phyloP scores from a whole-genome alignment of 495 filamentous ascomycete species.

The Xanthoparmelia taractica region DNA sequence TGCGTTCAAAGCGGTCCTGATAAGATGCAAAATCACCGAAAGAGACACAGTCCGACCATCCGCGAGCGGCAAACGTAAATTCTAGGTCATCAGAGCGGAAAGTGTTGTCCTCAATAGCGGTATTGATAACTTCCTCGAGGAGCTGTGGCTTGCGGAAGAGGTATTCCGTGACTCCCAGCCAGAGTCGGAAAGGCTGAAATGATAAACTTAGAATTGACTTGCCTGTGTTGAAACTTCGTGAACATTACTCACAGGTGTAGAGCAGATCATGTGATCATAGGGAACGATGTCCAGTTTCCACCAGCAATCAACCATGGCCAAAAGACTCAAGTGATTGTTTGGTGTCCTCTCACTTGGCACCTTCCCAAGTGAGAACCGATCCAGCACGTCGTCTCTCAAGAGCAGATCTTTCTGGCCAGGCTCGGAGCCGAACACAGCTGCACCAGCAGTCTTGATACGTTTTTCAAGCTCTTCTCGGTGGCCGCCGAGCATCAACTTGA shows the following conservation, averaged over 20 bases:
- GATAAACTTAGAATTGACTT: neutral
- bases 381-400: constrained; percentile 74
- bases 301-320: constrained; percentile 99
- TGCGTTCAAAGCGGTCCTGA: constrained; percentile 77
- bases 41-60: constrained; percentile 88
- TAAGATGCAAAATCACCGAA: constrained; percentile 89
- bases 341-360: constrained; percentile 56
- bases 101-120: constrained; percentile 77
- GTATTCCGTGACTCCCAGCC: constrained; percentile 96
- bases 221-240: neutral
- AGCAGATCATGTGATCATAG: constrained; percentile 99
- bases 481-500: constrained; percentile 90
- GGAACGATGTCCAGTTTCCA: constrained; percentile 85
- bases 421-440: constrained; percentile 63
- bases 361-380: constrained; percentile 74
- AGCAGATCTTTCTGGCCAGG: constrained; percentile 56
- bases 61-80: constrained; percentile 90
- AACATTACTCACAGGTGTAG: constrained; percentile 61
- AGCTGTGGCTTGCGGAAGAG: constrained; percentile 79
- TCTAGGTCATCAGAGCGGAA: constrained; percentile 90
- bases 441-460: constrained; percentile 71
- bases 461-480: constrained; percentile 67
- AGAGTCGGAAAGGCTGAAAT: constrained; percentile 78
- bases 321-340: constrained; percentile 86
- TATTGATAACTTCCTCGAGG: constrained; percentile 76